Evolutionary conservation across 495 filamentous ascomycete species (phyloP), one percentile per base, ranked within the genome.

Genomic region (Hypoxylon intermedium): DNA sequence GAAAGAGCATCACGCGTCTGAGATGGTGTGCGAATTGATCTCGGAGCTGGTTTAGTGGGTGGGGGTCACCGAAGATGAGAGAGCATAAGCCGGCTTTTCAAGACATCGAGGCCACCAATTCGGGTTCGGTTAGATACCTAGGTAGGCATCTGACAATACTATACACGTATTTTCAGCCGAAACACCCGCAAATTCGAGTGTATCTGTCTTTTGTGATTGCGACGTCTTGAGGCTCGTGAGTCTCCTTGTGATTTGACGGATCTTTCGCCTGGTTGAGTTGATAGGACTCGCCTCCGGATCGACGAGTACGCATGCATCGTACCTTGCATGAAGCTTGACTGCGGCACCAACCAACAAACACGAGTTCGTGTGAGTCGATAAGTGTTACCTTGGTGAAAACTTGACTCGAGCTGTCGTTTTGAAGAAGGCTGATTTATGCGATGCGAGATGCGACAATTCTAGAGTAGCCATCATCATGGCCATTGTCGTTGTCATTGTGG

Each of bases 111-210:
- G 49, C 42, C 63, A 62, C 63, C 60, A 56, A 54, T 28, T 58
- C 41, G 19, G 28, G 45, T 28, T 50, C 36, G 43, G 61, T 48
- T 38, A 59, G 52, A 57, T 58, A 61, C 47, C 47, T 26, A 58
- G 51, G 53, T 58, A 62, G 57, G 31, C 68, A 71, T 71, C 68
- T 71, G 68, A 71, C 68, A 69, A 56, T 65, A 47, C 23, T 51
- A 49, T 65, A 69, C 47, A 41, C 55, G 46, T 20, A 55, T 54
- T 64, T 43, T 37, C 23, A 50, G 36, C 63, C 52, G 57, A 58
- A 42, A 60, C 51, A 61, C 36, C 62, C 63, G 57, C 19, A 43
- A 52, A 54, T 49, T 60, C 30, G 30, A 56, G 37, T 19, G 55
- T 41, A 31, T 19, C 18, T 52, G 30, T 52, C 45, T 61, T 62